Conservation (phyloP, 345 rosid genomes). For the Cardamine resedifolia region DNA sequence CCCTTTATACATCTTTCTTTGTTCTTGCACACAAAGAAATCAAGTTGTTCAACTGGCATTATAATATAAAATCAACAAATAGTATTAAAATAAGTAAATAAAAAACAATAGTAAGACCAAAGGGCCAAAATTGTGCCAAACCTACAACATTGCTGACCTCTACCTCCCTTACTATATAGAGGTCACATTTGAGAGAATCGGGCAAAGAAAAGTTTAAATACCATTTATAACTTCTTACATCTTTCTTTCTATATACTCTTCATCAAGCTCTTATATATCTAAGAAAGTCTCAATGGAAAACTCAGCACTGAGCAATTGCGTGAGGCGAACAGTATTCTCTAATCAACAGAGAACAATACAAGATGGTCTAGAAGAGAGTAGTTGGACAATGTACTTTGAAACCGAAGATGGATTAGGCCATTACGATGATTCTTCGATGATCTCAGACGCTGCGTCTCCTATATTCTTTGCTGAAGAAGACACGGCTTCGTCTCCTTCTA, state of each 20-base stretch:
- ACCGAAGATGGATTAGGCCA: conserved; percentile 23
- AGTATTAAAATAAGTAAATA: conserved; percentile 8
- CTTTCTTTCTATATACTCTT: neutral
- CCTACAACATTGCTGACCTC: conserved; percentile 21
- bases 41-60: conserved; percentile 14
- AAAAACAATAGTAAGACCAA: neutral
- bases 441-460: conserved; percentile 43
- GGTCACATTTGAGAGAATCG: conserved; percentile 15
- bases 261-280: conserved; percentile 1
- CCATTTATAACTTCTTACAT: conserved; percentile 6
- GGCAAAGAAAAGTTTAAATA: conserved; percentile 16
- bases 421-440: conserved; percentile 34
- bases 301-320: conserved; percentile 32
- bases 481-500: conserved; percentile 40
- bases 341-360: conserved; percentile 28
- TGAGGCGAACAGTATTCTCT: conserved; percentile 17
- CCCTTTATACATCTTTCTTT: conserved; percentile 2
- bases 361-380: conserved; percentile 34
- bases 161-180: conserved; percentile 17
- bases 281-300: conserved; percentile 27
- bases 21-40: conserved; percentile 22
- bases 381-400: conserved; percentile 40
- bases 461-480: conserved; percentile 29
- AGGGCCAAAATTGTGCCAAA: conserved; percentile 22
- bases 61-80: conserved; percentile 14